phyloP scores from a whole-genome alignment of 176 grass and related monocot species.

The Zea luxurians region DNA sequence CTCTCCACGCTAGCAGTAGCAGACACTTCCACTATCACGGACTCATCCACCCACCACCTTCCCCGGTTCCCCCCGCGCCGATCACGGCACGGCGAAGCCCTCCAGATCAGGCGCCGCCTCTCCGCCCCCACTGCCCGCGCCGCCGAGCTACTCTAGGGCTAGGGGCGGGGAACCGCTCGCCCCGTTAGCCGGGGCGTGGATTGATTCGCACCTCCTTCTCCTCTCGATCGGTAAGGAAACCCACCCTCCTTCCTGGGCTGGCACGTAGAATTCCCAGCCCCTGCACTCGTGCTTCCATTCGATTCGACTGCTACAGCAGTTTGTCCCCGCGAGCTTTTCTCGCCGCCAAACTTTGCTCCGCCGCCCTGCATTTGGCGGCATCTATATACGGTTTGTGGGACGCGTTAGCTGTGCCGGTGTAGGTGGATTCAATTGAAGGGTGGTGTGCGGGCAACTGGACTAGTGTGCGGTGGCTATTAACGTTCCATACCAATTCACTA shows the following conservation, averaged over 20 bases:
- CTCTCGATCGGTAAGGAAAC: background rate
- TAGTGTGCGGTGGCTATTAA: background rate
- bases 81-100: background rate
- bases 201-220: background rate
- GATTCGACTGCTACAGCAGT: background rate
- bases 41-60: background rate
- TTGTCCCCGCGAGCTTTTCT: background rate
- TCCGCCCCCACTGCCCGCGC: background rate
- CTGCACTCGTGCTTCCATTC: background rate
- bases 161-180: background rate
- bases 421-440: background rate
- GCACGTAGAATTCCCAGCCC: background rate
- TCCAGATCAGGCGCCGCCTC: background rate
- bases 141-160: background rate
- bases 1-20: background rate
- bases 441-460: background rate
- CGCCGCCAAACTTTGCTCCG: background rate
- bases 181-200: background rate
- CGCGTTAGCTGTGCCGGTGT: background rate
- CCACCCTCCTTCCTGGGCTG: background rate
- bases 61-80: background rate
- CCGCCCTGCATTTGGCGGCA: background rate
- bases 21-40: background rate
- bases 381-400: background rate
- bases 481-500: background rate